phyloP scores from a whole-genome alignment of 768 basidiomycete species.

The button mushroom (Agaricus bisporus) region DNA sequence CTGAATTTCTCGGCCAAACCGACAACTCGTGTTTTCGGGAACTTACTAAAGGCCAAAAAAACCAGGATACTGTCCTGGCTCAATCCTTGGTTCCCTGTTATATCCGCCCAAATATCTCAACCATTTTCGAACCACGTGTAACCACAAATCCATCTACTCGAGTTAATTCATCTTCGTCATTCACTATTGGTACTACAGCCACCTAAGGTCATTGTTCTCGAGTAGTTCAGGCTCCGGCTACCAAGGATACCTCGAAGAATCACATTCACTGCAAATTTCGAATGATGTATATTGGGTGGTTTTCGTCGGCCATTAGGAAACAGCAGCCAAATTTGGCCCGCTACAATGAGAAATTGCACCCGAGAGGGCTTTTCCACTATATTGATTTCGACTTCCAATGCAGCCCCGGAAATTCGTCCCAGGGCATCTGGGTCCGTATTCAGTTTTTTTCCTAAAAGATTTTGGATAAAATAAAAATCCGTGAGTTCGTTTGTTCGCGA shows the following conservation, averaged over 20 bases:
- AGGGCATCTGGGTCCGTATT: no score
- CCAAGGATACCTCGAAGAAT: conserved; percentile 5
- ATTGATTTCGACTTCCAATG: no score
- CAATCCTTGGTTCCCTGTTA: conserved; percentile 26
- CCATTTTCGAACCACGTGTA: conserved; percentile 27
- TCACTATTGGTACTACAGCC: conserved; percentile 12
- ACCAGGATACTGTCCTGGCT: conserved; percentile 25
- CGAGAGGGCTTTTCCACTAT: no score
- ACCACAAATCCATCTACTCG: conserved; percentile 18
- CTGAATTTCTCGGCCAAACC: background rate
- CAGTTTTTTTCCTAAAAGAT: no score
- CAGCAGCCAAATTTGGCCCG: no score
- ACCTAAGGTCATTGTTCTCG: conserved; percentile 9
- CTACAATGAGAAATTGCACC: no score
- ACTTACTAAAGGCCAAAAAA: background rate
- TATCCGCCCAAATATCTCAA: conserved; percentile 23
- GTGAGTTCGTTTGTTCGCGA: no score
- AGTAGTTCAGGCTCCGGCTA: conserved; percentile 1
- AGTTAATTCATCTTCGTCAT: background rate
- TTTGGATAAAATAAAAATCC: no score
- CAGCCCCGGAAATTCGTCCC: no score
- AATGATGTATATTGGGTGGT: no score
- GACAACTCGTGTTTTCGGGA: background rate
- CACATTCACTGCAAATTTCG: no score
- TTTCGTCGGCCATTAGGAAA: no score